Base-by-base conservation (phyloP, 2,329 filamentous ascomycete genomes). In the Chalara sp. region DNA sequence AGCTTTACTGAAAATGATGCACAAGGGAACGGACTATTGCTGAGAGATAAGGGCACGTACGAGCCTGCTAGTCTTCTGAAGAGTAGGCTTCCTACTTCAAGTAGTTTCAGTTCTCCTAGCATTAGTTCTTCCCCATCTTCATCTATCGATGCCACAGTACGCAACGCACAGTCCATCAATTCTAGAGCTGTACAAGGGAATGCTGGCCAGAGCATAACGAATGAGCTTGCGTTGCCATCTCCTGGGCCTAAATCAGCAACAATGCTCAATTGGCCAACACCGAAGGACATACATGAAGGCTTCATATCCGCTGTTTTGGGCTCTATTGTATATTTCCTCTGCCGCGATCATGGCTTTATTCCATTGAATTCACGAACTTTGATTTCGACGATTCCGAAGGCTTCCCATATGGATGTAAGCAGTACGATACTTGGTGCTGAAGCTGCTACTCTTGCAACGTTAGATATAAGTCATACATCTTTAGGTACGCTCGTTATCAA, bases 281-380 rank as follows among this genome's bases (percentile, higher is more conserved):
- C 53, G 37, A 65, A 58, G 48, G 58, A 63, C 32, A 57, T 67
- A 5, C 62, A 67, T 47, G 64, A 66, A 46, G 53, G 56, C 12
- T 65, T 67, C 39, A 61, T 67, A 44, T 65, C 65, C 44, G 60
- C 65, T 10, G 61, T 66, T 21, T 59, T 66, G 31, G 60, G 58
- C 21, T 63, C 63, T 21, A 52, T 67, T 30, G 54, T 61, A 3
- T 63, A 61, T 53, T 56, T 58, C 45, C 63, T 67, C 45, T 65
- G 63, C 49, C 60, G 57, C 44, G 61, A 64, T 42, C 55, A 63
- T 42, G 55, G 56, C 12, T 64, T 60, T 44, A 58, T 67, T 45
- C 63, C 64, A 32, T 52, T 67, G 30, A 67, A 65, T 54, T 60
- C 65, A 12, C 60, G 64, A 46, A 67, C 65, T 37, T 51, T 67